Conservation (phyloP, 306 rosid genomes). For the Cicer yamashitae region DNA sequence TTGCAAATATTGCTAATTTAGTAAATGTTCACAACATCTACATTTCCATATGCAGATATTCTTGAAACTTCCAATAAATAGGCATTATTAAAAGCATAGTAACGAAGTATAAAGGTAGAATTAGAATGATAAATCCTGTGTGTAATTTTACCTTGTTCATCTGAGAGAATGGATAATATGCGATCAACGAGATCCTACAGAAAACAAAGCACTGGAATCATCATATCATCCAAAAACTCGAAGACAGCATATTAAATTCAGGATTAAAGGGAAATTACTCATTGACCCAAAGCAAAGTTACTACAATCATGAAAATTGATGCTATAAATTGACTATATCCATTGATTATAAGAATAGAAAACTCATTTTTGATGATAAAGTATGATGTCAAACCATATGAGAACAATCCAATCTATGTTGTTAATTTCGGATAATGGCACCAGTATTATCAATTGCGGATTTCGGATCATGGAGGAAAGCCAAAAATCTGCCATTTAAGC, state of each 20-base stretch:
- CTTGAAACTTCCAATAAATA: conserved; percentile 3
- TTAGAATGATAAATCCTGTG: neutral
- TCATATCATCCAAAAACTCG: conserved; percentile 29
- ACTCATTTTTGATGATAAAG: neutral
- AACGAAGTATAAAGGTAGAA: conserved; percentile 7
- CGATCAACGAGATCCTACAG: conserved; percentile 89
- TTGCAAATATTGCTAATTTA: conserved; percentile 12
- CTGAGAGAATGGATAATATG: conserved; percentile 71
- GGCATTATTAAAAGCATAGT: conserved; percentile 24
- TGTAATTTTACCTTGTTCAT: conserved; percentile 75
- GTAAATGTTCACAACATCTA: neutral
- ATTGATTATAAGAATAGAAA: neutral
- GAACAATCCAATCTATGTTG: too few relatives aligned
- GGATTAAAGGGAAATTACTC: conserved; percentile 21
- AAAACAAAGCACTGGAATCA: conserved; percentile 36
- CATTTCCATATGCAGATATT: conserved; percentile 5
- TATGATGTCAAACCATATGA: too few relatives aligned
- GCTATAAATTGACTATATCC: too few relatives aligned
- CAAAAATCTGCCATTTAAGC: too few relatives aligned
- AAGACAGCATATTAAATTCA: conserved; percentile 34
- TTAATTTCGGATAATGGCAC: too few relatives aligned
- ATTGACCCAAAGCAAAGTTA: conserved; percentile 19
- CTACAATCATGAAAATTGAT: conserved; percentile 1
- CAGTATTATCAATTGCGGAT: too few relatives aligned
- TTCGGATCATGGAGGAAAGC: too few relatives aligned